phyloP scores from a whole-genome alignment of 176 grass and related monocot species.

The Paspalum notatum region DNA sequence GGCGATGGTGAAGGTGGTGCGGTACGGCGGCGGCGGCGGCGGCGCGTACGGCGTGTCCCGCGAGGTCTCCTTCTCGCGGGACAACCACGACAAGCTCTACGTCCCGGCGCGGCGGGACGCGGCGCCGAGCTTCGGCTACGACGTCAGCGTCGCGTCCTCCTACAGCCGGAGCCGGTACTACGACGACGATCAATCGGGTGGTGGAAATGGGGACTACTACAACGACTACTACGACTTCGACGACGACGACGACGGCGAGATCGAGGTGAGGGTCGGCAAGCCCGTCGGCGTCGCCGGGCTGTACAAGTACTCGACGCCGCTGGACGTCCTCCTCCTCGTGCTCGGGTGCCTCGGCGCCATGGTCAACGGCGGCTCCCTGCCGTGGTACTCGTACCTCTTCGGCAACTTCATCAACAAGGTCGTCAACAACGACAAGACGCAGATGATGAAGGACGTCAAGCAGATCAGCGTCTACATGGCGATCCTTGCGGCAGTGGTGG shows the following conservation, averaged over 20 bases:
- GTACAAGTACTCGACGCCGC: slow-evolving; percentile 62
- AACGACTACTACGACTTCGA: neutral
- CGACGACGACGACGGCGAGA: slow-evolving; percentile 45
- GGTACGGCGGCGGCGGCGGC: neutral
- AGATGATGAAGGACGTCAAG: slow-evolving; percentile 72
- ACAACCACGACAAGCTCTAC: slow-evolving; percentile 55
- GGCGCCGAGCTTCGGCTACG: slow-evolving; percentile 41
- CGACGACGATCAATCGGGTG: neutral
- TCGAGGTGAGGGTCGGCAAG: slow-evolving; percentile 41
- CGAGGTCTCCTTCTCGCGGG: slow-evolving; percentile 59
- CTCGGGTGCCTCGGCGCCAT: slow-evolving; percentile 60
- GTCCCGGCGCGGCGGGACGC: neutral
- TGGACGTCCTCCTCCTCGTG: slow-evolving; percentile 61
- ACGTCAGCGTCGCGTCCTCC: slow-evolving; percentile 38
- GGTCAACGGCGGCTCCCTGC: slow-evolving; percentile 66
- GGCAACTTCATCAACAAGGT: slow-evolving; percentile 76
- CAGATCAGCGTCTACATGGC: slow-evolving; percentile 69
- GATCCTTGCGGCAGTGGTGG: slow-evolving; percentile 53
- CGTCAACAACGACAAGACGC: slow-evolving; percentile 31
- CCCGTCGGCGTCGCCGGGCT: slow-evolving; percentile 52
- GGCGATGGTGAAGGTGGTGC: neutral
- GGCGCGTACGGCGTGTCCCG: slow-evolving; percentile 2
- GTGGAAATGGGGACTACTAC: neutral
- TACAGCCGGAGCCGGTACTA: slow-evolving; percentile 28
- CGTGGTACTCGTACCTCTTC: slow-evolving; percentile 78